Evolutionary conservation across 2,329 filamentous ascomycete species (phyloP), one percentile per base, ranked within the genome.

Genomic region (Harringtonia aguacate): DNA sequence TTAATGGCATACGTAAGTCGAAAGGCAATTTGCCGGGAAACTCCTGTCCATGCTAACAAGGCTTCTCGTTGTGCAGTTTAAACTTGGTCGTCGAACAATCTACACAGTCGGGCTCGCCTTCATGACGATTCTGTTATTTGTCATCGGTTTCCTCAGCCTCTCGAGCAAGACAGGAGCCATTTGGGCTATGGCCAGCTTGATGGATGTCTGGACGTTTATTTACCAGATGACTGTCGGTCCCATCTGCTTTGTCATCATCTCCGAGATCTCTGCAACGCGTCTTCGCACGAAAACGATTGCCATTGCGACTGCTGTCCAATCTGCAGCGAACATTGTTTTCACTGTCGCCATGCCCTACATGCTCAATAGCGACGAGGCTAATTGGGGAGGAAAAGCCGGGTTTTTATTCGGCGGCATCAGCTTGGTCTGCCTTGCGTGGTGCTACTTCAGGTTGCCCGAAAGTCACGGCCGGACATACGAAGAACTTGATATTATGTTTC

Each of bases 71-170:
- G 4, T 33, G 5, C 28, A 40, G 38, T 40, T 40, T 17, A 57
- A 60, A 2, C 62, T 73, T 36, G 73, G 73, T 22, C 66, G 73
- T 9, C 65, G 71, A 12, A 67, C 59, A 3, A 64, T 75, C 39
- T 66, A 75, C 48, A 65, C 72, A 39, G 51, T 56, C 7, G 73
- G 73, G 5, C 55, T 68, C 21, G 55, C 55, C 48, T 1, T 56
- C 37, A 52, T 64, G 1, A 29, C 30, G 8, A 12, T 48, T 3
- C 33, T 42, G 27, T 65, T 71, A 1, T 56, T 68, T 2, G 51
- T 58, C 18, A 64, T 75, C 17, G 62, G 72, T 6, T 59, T 70
- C 36, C 51, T 66, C 28, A 62, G 57, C 36, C 62, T 68, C 12
- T 64, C 68, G 17, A 9, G 28, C 24, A 20, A 10, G 4, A 20